Percentiles rank a stretch among this genome's conserved stretches.
Conservation (phyloP, 176 grass and related monocot species). For the Phoenix roebelenii region DNA sequence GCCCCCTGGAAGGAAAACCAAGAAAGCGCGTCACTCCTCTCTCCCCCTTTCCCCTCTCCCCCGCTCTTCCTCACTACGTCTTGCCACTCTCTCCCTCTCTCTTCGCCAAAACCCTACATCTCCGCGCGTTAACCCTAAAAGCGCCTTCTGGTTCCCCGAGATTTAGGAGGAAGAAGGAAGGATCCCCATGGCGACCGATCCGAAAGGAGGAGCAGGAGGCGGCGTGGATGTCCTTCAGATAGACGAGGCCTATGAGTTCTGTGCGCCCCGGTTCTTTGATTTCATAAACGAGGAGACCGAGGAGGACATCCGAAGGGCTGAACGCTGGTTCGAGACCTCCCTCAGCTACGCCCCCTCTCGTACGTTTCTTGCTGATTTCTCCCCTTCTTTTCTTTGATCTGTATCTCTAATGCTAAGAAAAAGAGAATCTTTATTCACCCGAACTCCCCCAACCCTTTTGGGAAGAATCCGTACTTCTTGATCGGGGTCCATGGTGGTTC, state of each 20-base stretch:
- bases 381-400: too few species aligned
- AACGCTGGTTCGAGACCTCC: constrained; percentile 70
- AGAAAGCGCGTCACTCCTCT: background rate
- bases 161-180: too few species aligned
- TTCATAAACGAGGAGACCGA: constrained; percentile 61
- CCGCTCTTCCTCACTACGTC: background rate
- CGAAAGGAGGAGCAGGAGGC: constrained; percentile 5
- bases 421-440: too few species aligned
- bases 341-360: constrained; percentile 75
- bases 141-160: too few species aligned
- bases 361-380: constrained; percentile 16
- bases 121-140: too few species aligned
- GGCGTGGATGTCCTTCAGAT: constrained; percentile 20
- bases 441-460: too few species aligned
- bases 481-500: too few species aligned
- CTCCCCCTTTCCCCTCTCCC: background rate
- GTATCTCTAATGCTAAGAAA: too few species aligned
- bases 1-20: too few species aligned
- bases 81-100: background rate
- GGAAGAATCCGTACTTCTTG: too few species aligned
- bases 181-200: constrained; percentile 29
- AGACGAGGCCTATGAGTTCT: constrained; percentile 78
- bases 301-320: constrained; percentile 41
- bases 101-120: too few species aligned
- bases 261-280: constrained; percentile 78